Base-by-base conservation (phyloP, 768 basidiomycete genomes). In the Boletus insuetus region DNA sequence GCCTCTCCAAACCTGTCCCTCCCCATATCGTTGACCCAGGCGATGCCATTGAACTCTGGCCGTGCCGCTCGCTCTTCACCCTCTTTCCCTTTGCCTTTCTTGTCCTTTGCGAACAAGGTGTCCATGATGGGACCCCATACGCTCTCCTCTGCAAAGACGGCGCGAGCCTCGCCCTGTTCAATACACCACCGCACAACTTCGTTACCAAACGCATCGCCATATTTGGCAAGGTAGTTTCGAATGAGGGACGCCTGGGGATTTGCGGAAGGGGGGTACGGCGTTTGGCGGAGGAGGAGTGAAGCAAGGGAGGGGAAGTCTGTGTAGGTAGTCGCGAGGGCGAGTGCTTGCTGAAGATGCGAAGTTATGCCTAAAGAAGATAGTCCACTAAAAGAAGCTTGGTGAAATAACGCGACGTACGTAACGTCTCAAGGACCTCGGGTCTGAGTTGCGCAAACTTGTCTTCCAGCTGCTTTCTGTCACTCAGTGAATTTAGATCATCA, bases 161-260 rank as follows among this genome's bases (percentile, higher is more conserved):
- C 81, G 13, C 92, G 83, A 22, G 91, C 72, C 72, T 93, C 92
- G 17, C 90, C 91, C 59, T 94, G 86, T 60, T 93, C 89, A 47
- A 96, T 89, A 69, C 92, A 96, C 90, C 90, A 97, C 64, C 84
- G 82, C 65, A 91, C 95, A n/a, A 97, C 77, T 64, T 92, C 87
- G n/a, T 79, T 84, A 0, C 94, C 88, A 60, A 98, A 98, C 13
- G 83, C 84, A 34, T 92, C 85, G 47, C 86, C 83, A 72, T 88
- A 96, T 63, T 78, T 79, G 43, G 88, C 80, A 54, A 94, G 82
- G 70, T 94, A 97, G 6, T 69, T 67, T 62, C 86, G 81, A 17
- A 94, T 86, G 19, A 84, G 77, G 24, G 73, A 66, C 2, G 77
- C 75, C 61, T 88, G 77, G 1, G 87, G 85, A 62, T 89, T 91